These are phyloP conservation scores for Botrytis elliptica DNA, from an alignment of 2,329 filamentous ascomycete genomes.

Conservation along the genomic window DNA sequence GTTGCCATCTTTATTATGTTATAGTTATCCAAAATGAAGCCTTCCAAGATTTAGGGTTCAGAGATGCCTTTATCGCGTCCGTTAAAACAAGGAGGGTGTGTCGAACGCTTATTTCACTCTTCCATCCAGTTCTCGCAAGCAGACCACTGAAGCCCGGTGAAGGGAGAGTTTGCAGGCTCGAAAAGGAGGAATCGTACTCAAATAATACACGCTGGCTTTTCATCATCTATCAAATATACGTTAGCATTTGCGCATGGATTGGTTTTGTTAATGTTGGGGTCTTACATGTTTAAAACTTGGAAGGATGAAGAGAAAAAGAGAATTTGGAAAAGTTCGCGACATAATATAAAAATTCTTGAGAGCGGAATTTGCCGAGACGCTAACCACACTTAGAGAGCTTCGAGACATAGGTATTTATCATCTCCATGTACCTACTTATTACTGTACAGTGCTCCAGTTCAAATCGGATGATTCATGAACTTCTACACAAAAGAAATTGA, in stretches of 20 bases:
- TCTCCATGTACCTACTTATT: neutral
- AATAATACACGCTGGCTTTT: constrained; percentile 96
- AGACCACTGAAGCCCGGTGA: constrained; percentile 86
- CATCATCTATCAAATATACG: constrained; percentile 74
- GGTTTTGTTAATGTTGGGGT: constrained; percentile 37
- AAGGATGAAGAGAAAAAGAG: constrained; percentile 75
- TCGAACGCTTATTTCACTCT: constrained; percentile 98
- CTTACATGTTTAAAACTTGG: constrained; percentile 98
- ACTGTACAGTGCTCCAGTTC: neutral
- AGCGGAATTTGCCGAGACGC: constrained; percentile 23
- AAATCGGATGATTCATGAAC: neutral
- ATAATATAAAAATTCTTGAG: constrained; percentile 33
- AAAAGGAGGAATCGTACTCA: constrained; percentile 71
- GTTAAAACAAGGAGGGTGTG: constrained; percentile 97
- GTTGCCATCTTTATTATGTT: neutral
- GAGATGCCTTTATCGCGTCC: constrained; percentile 98
- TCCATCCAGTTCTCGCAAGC: constrained; percentile 61
- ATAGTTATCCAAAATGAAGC: constrained; percentile 24
- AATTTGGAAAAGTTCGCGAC: constrained; percentile 39
- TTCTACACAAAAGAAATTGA: neutral
- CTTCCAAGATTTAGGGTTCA: constrained; percentile 68
- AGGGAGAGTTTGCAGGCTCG: constrained; percentile 78
- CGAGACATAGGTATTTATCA: neutral
- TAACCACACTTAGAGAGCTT: constrained; percentile 35
- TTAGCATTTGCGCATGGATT: constrained; percentile 37